phyloP scores from a whole-genome alignment of 2,329 filamentous ascomycete genomes.

The Aspergillus hortae region DNA sequence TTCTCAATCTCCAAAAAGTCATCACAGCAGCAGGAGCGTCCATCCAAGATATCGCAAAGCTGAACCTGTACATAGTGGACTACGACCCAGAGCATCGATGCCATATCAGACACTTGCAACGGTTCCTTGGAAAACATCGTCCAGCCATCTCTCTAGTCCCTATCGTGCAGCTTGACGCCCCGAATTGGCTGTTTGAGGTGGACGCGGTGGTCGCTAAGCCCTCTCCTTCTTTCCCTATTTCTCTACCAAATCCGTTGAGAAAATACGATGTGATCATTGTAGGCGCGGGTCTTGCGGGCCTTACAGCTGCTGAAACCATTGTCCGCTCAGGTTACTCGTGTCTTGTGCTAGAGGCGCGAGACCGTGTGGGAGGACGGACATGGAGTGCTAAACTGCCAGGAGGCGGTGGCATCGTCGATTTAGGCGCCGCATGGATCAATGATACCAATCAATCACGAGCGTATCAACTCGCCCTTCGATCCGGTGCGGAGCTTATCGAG shows the following conservation, averaged over 20 bases:
- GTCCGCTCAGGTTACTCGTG: conserved; percentile 30
- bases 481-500: conserved; percentile 42
- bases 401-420: conserved; percentile 38
- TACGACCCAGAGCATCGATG: conserved; percentile 37
- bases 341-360: conserved; percentile 39
- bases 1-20: conserved; percentile 37
- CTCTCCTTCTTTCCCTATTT: too few species aligned
- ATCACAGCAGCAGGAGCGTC: conserved; percentile 35
- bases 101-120: conserved; percentile 37
- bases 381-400: conserved; percentile 23
- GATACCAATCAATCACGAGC: conserved; percentile 51
- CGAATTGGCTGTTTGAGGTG: conserved; percentile 11
- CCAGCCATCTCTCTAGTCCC: conserved; percentile 45
- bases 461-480: conserved; percentile 29
- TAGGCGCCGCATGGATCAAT: conserved; percentile 61
- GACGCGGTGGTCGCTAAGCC: conserved; percentile 15
- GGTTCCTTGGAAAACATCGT: conserved; percentile 30
- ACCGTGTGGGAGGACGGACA: conserved; percentile 44
- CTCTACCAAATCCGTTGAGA: too few species aligned
- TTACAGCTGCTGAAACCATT: conserved; percentile 32
- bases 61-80: conserved; percentile 45
- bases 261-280: conserved; percentile 30
- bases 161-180: conserved; percentile 36
- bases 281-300: conserved; percentile 39
- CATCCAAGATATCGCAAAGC: conserved; percentile 39